These are phyloP conservation scores for Myrmaecium sp. DNA, from an alignment of 2,329 filamentous ascomycete genomes.

Conservation along the genomic window DNA sequence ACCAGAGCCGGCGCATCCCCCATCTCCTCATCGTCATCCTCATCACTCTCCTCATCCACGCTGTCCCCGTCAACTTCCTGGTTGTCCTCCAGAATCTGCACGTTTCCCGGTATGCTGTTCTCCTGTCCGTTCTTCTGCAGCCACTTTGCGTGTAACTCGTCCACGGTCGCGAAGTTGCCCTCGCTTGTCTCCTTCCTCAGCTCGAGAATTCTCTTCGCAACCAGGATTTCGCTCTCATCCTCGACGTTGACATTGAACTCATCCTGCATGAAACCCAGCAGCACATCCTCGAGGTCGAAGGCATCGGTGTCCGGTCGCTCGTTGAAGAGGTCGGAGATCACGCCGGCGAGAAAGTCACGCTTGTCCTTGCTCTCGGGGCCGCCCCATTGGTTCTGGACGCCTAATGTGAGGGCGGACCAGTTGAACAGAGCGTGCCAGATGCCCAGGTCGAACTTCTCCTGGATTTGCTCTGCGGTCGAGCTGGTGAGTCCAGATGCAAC, in stretches of 20 bases:
- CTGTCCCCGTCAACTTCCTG: conserved; percentile 25
- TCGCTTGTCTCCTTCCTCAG: conserved; percentile 41
- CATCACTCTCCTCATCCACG: conserved; percentile 36
- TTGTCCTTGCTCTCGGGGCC: conserved; percentile 71
- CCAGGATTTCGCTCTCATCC: conserved; percentile 63
- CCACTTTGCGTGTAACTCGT: conserved; percentile 46
- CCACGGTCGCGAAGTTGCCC: conserved; percentile 49
- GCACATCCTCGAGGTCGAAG: conserved; percentile 66
- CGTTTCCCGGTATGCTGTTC: conserved; percentile 25
- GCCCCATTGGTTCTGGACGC: conserved; percentile 77
- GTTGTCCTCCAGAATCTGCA: conserved; percentile 40
- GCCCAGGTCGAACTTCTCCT: conserved; percentile 52
- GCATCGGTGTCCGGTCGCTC: conserved; percentile 46
- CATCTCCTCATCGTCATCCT: conserved; percentile 21
- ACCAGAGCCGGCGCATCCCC: conserved; percentile 19
- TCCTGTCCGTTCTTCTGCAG: conserved; percentile 41
- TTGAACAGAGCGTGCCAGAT: conserved; percentile 71
- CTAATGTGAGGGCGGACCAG: conserved; percentile 77
- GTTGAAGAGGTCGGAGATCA: conserved; percentile 61
- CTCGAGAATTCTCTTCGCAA: conserved; percentile 56
- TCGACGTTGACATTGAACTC: conserved; percentile 91
- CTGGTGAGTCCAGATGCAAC: no score
- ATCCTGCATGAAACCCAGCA: conserved; percentile 83
- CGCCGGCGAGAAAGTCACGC: conserved; percentile 90
- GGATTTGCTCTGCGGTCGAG: conserved; percentile 12